Conservation (phyloP, 148 eudicot genomes). For the Camellia granthamiana region DNA sequence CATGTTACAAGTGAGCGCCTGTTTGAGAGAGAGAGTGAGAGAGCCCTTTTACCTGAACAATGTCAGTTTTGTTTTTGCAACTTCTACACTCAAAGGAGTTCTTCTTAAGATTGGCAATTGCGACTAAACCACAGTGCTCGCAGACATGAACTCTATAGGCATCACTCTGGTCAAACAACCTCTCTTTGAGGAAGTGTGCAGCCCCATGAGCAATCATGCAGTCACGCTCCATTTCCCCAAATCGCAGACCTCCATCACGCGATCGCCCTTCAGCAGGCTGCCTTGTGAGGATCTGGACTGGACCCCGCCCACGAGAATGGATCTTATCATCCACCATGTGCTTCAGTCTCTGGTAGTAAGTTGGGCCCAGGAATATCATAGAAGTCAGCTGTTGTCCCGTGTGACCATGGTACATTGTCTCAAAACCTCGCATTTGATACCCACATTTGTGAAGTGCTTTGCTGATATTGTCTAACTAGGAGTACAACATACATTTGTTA, state of each 20-base stretch:
- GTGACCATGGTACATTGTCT: conserved; percentile 96
- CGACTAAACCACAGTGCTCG: conserved; percentile 75
- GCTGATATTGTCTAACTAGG: conserved; percentile 82
- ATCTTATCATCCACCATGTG: conserved; percentile 98
- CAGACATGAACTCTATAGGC: conserved; percentile 92
- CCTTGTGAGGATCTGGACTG: conserved; percentile 88
- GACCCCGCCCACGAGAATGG: conserved; percentile 93
- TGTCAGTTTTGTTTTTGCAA: conserved; percentile 90
- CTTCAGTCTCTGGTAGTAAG: conserved; percentile 92
- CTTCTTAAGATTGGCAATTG: conserved; percentile 86
- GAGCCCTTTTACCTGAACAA: conserved; percentile 57
- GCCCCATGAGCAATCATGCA: conserved; percentile 99
- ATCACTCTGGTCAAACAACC: conserved; percentile 94
- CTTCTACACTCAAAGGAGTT: conserved; percentile 88
- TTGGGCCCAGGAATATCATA: conserved; percentile 92
- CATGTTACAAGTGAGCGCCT: background rate
- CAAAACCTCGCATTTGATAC: conserved; percentile 95
- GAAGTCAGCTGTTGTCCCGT: conserved; percentile 74
- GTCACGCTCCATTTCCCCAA: conserved; percentile 97
- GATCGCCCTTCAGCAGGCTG: conserved; percentile 98
- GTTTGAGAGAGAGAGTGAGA: background rate
- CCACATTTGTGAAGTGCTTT: conserved; percentile 95
- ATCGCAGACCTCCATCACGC: conserved; percentile 93
- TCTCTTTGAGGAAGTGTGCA: conserved; percentile 83
- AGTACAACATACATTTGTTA: background rate